These are phyloP conservation scores for Jatropha podagrica DNA, from an alignment of 441 rosid genomes.

Conservation along the genomic window DNA sequence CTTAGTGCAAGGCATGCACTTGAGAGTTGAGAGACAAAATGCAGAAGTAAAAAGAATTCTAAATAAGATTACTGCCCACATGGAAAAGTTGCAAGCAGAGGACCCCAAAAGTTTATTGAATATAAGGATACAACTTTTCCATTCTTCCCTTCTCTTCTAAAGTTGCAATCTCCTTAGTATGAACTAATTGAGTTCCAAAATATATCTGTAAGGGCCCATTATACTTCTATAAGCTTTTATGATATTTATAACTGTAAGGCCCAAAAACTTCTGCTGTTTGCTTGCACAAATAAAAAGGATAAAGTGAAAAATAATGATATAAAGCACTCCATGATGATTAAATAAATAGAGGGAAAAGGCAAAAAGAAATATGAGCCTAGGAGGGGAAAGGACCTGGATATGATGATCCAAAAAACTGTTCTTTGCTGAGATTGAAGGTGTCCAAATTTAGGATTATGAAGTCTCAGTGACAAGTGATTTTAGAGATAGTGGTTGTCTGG, in stretches of 20 bases:
- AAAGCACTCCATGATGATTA: too few relatives aligned
- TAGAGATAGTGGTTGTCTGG: too few relatives aligned
- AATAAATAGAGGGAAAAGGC: background rate
- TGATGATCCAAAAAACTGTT: too few relatives aligned
- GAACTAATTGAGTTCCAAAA: background rate
- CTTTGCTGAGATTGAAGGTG: too few relatives aligned
- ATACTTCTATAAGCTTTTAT: background rate
- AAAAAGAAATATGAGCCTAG: background rate
- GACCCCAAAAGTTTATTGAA: too few relatives aligned
- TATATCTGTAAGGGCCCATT: background rate
- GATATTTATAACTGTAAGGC: background rate
- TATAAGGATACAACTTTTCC: too few relatives aligned
- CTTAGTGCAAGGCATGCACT: background rate
- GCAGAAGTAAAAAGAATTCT: background rate
- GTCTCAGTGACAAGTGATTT: too few relatives aligned
- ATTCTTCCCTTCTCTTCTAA: background rate
- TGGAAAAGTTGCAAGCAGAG: background rate
- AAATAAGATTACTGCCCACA: background rate
- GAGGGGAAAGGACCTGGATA: background rate
- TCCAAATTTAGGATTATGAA: too few relatives aligned
- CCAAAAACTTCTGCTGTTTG: too few relatives aligned
- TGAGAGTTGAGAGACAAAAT: background rate
- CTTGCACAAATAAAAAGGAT: background rate
- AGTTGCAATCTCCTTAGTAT: background rate
- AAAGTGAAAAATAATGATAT: too few relatives aligned